phyloP scores from a whole-genome alignment of 768 basidiomycete species.

The Tremella fuciformis region DNA sequence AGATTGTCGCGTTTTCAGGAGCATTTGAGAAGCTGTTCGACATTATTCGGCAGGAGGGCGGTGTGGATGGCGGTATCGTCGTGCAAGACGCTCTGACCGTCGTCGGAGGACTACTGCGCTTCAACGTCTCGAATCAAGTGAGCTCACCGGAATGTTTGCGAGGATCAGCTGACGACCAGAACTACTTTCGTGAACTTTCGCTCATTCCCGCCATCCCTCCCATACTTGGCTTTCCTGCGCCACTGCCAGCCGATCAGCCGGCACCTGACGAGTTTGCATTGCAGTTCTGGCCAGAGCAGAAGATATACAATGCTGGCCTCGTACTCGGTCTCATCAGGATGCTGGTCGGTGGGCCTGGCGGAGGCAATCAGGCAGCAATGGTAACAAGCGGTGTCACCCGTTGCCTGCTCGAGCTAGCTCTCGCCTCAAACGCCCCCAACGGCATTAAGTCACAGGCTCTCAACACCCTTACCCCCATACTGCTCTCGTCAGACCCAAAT shows the following conservation, averaged over 20 bases:
- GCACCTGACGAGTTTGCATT: slow-evolving; percentile 74
- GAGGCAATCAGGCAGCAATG: slow-evolving; percentile 54
- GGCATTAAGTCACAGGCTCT: slow-evolving; percentile 77
- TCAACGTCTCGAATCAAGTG: slow-evolving; percentile 93
- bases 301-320: slow-evolving; percentile 73
- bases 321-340: slow-evolving; percentile 81
- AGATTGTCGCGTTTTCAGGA: slow-evolving; percentile 92
- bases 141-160: slow-evolving; percentile 10
- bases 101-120: slow-evolving; percentile 79
- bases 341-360: slow-evolving; percentile 60
- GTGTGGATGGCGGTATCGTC: slow-evolving; percentile 83
- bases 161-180: slow-evolving; percentile 57
- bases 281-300: slow-evolving; percentile 95
- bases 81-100: slow-evolving; percentile 81
- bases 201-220: slow-evolving; percentile 64
- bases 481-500: slow-evolving; percentile 66
- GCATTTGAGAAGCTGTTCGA: slow-evolving; percentile 93
- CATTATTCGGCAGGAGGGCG: slow-evolving; percentile 81
- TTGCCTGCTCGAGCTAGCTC: slow-evolving; percentile 78
- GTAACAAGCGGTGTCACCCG: slow-evolving; percentile 58
- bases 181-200: slow-evolving; percentile 87
- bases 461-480: slow-evolving; percentile 61
- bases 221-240: slow-evolving; percentile 58
- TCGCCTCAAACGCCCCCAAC: slow-evolving; percentile 92
- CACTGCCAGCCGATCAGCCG: slow-evolving; percentile 64